Percentiles rank a stretch among this genome's conserved stretches.
Evolutionary conservation across 2,329 filamentous ascomycete genomes (phyloP).

Genomic region (Talaromyces rugulosus): DNA sequence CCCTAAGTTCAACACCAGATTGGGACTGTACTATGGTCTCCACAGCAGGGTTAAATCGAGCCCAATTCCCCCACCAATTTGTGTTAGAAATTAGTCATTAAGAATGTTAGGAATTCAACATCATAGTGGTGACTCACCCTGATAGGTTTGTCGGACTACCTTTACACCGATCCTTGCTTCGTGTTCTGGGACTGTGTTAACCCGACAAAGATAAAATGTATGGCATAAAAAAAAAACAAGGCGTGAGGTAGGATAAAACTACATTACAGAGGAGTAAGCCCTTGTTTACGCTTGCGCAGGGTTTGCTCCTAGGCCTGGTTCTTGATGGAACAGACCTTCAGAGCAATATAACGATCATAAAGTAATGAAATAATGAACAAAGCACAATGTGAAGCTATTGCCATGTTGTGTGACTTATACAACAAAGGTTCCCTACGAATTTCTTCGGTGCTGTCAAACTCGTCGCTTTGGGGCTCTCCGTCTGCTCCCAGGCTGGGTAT

Average conservation of each 20-base stretch:
- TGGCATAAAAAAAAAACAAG: not conserved
- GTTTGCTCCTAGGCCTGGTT: not conserved
- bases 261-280: constrained; percentile 1
- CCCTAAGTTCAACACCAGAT: too few relatives aligned
- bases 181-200: not conserved
- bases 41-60: too few relatives aligned
- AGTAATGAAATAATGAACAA: not conserved
- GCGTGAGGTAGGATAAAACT: not conserved
- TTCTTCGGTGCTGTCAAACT: not conserved
- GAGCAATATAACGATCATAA: not conserved
- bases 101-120: not conserved
- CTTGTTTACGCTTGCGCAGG: not conserved
- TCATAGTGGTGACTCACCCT: not conserved
- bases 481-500: not conserved
- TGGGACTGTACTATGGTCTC: too few relatives aligned
- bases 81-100: too few relatives aligned
- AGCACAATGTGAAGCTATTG: not conserved
- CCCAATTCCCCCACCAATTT: too few relatives aligned
- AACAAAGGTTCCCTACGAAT: not conserved
- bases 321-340: not conserved
- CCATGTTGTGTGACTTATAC: not conserved
- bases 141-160: not conserved
- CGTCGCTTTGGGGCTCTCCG: not conserved
- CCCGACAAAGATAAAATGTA: not conserved
- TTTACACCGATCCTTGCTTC: not conserved